phyloP scores from a whole-genome alignment of 1,284 basidiomycete genomes.

The Ustilago shanxiensis region DNA sequence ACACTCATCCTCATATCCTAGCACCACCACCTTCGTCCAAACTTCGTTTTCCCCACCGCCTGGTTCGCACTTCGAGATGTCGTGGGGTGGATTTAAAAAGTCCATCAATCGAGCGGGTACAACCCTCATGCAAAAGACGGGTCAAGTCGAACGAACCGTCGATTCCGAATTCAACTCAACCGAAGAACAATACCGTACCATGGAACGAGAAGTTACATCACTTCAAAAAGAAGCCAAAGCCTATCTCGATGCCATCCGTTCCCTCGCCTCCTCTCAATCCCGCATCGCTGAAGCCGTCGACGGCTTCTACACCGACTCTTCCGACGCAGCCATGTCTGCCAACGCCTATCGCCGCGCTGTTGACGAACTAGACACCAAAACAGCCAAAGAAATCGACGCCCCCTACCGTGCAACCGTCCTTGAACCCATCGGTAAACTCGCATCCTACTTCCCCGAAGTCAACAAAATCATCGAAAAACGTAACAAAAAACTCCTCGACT shows the following conservation, averaged over 20 bases:
- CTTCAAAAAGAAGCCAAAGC: constrained; percentile 95
- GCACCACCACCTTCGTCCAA: neutral
- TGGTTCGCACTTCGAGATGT: constrained; percentile 42
- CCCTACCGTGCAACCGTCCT: constrained; percentile 94
- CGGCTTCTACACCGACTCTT: constrained; percentile 81
- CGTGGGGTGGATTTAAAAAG: constrained; percentile 83
- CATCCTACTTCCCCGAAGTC: constrained; percentile 91
- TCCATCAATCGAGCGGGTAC: constrained; percentile 92
- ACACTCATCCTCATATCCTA: too few species aligned
- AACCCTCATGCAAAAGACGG: constrained; percentile 80
- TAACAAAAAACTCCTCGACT: constrained; percentile 97
- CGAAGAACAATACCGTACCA: constrained; percentile 89
- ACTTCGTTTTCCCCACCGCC: too few species aligned
- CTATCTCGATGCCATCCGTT: constrained; percentile 90
- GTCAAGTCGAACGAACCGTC: constrained; percentile 94
- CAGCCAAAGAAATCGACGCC: constrained; percentile 87
- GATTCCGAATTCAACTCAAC: constrained; percentile 94
- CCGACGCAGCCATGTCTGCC: constrained; percentile 89
- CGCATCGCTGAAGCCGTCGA: constrained; percentile 94
- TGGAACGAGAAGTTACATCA: constrained; percentile 74
- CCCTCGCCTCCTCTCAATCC: constrained; percentile 90
- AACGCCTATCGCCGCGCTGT: constrained; percentile 96
- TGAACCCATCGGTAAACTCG: constrained; percentile 93
- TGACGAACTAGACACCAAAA: constrained; percentile 89
- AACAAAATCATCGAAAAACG: constrained; percentile 95